Base-by-base conservation (phyloP, 1,139 yeast genomes). In the Geotrichum restrictum region DNA sequence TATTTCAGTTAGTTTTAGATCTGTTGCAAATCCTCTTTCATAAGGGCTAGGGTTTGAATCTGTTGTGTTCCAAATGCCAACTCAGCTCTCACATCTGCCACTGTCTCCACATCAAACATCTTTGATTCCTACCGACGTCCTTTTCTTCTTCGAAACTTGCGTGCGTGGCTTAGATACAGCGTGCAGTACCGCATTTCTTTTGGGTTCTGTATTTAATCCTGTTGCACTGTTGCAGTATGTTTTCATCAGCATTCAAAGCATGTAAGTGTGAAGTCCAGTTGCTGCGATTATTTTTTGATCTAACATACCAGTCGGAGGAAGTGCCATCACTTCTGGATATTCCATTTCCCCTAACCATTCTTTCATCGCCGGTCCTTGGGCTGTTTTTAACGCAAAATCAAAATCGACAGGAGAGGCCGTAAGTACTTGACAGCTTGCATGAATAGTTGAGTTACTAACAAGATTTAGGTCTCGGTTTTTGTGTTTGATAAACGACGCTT, bases 331-430 rank as follows among this genome's bases (percentile, higher is more conserved):
- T 61, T 82, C 88, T 22, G 76, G 78, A 45, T 93, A 91, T 66
- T 75, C 82, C 39, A 82, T 88, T 40, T 83, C 89, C 60, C 78
- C 82, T 4, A 82, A 86, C 56, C 85, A 95, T 0, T 73, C 87
- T 5, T 88, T 91, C 66, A 75, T 76, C 1, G 78, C 85, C 4
- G 95, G 88, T 32, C 88, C 95, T 16, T 93, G 98, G 98, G 69
- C 81, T 13, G 80, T 93, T 0, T 87, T 81, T 61, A 88, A 93
- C 1, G 98, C 94, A 27, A 86, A 85, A 62, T 82, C 81, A 50
- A 82, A 82, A 59, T 71, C 79, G 24, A 59, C 67, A 2, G 62
- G 62, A n/a, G 65, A 62, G 48, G 63, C 52, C 36, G 63, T 62
- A 47, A 42, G 61, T 49, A 40, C 10, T 91, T 64, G 96, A 88